Evolutionary conservation across 1,139 yeast genomes (phyloP).

Genomic region (Taphrina wiesneri): DNA sequence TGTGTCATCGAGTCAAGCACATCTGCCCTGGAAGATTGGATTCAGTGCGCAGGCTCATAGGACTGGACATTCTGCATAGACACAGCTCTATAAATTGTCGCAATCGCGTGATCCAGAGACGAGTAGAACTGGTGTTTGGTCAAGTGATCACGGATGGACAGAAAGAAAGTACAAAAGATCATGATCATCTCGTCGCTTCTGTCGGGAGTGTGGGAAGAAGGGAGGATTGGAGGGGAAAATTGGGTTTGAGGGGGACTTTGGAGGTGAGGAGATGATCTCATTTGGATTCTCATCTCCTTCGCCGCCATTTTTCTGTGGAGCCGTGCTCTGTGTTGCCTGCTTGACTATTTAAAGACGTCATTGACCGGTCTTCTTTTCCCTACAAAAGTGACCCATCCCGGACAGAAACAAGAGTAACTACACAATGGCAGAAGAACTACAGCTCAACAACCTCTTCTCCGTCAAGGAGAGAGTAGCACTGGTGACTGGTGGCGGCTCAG

Average conservation of each 20-base stretch:
- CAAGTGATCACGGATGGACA: too few relatives aligned
- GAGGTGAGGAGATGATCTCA: neutral
- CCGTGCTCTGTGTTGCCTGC: neutral
- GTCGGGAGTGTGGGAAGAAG: neutral
- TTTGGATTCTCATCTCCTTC: too few relatives aligned
- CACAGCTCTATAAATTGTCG: too few relatives aligned
- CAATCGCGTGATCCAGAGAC: too few relatives aligned
- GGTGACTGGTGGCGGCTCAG: conserved; percentile 35
- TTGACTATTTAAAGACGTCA: neutral
- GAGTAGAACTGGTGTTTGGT: neutral
- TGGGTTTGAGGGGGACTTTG: too few relatives aligned
- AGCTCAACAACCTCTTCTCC: conserved; percentile 35
- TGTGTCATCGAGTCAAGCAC: too few relatives aligned
- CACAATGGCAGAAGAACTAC: neutral
- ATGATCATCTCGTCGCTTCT: neutral
- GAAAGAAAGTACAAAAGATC: neutral
- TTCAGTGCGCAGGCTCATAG: too few relatives aligned
- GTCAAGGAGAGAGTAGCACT: conserved; percentile 40
- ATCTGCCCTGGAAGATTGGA: too few relatives aligned
- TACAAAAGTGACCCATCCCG: neutral
- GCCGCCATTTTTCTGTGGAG: too few relatives aligned
- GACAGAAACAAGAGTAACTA: neutral
- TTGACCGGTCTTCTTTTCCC: neutral
- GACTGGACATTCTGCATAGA: too few relatives aligned
- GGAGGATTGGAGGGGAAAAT: too few relatives aligned